Percentiles rank a stretch among this genome's conserved stretches.
phyloP scores from a whole-genome alignment of 169 alveolate species.

The Perkinsus olseni region DNA sequence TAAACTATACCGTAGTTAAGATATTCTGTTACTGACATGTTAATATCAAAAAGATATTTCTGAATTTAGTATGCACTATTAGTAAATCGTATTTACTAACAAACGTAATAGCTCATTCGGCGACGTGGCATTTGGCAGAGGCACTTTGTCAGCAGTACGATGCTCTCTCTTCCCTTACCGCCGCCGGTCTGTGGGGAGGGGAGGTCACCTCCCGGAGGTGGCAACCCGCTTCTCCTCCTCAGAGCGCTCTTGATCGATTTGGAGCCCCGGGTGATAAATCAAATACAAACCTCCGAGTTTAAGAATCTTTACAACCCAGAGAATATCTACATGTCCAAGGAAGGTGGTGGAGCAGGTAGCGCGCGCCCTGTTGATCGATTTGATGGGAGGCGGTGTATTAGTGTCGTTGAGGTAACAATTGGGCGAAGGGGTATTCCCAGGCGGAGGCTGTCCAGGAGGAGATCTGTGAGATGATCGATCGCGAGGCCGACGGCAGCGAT shows the following conservation, averaged over 20 bases:
- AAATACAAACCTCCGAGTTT: conserved; percentile 63
- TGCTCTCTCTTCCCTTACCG: too few species aligned
- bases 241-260: conserved; percentile 94
- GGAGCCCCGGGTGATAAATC: conserved; percentile 92
- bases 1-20: too few species aligned
- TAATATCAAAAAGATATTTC: too few species aligned
- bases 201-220: too few species aligned
- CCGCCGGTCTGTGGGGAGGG: too few species aligned
- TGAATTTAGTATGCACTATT: too few species aligned
- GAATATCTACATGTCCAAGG: conserved; percentile 87
- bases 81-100: too few species aligned
- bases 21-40: too few species aligned
- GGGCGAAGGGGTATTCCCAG: conserved; percentile 94
- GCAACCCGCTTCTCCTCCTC: conserved; percentile 70
- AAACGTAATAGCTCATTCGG: too few species aligned
- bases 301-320: conserved; percentile 93
- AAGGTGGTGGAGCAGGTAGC: conserved; percentile 66
- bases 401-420: conserved; percentile 89
- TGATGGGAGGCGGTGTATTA: too few species aligned
- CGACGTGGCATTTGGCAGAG: too few species aligned
- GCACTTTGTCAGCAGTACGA: too few species aligned
- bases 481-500: conserved; percentile 98
- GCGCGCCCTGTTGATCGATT: background rate
- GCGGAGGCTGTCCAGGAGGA: conserved; percentile 91
- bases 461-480: conserved; percentile 93